These are phyloP conservation scores for Microthyrium microscopicum DNA, from an alignment of 2,329 filamentous ascomycete species.

Conservation along the genomic window DNA sequence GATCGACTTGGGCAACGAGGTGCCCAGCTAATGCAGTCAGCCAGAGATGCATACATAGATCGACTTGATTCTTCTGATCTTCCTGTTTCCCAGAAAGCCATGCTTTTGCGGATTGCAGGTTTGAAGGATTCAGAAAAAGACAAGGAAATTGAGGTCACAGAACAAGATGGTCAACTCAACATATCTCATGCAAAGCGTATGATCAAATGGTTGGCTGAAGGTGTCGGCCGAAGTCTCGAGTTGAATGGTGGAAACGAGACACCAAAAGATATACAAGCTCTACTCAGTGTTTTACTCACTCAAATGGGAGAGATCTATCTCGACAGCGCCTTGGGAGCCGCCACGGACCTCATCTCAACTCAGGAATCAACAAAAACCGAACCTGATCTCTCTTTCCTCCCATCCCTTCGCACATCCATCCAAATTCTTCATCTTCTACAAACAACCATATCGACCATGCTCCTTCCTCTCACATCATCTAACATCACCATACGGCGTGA, in stretches of 20 bases:
- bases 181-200: constrained; percentile 88
- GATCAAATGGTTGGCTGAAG: constrained; percentile 94
- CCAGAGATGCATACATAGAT: constrained; percentile 81
- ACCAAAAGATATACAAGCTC: constrained; percentile 77
- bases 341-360: constrained; percentile 51
- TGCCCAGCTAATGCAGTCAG: constrained; percentile 72
- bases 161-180: constrained; percentile 73
- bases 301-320: constrained; percentile 76
- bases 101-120: constrained; percentile 79
- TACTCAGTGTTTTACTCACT: constrained; percentile 67
- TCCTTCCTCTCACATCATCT: constrained; percentile 74
- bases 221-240: constrained; percentile 78
- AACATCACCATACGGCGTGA: constrained; percentile 81
- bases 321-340: constrained; percentile 45
- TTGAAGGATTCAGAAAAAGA: constrained; percentile 48
- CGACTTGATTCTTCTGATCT: constrained; percentile 78
- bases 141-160: constrained; percentile 74
- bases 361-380: constrained; percentile 70
- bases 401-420: constrained; percentile 62
- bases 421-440: constrained; percentile 87
- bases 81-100: constrained; percentile 71
- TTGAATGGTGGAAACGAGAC: constrained; percentile 78
- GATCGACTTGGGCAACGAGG: constrained; percentile 79
- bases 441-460: constrained; percentile 75
- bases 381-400: constrained; percentile 73